phyloP scores from a whole-genome alignment of 768 basidiomycete species.

The Trametes sanguinea region DNA sequence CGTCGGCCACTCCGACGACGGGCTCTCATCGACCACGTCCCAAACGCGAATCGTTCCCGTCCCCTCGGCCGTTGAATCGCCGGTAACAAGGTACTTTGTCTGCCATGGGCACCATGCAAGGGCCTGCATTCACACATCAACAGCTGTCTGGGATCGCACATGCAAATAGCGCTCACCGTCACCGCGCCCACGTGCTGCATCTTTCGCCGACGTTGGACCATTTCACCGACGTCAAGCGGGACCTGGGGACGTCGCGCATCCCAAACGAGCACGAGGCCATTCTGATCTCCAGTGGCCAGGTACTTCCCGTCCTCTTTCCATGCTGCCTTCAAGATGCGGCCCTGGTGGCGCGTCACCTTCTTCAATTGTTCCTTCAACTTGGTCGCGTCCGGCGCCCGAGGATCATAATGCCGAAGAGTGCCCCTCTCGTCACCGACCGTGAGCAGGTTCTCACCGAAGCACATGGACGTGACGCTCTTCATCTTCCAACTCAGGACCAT shows the following conservation, averaged over 20 bases:
- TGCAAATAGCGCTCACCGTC: constrained; percentile 41
- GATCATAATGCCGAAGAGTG: constrained; percentile 76
- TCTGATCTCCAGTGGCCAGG: constrained; percentile 76
- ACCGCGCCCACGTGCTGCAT: constrained; percentile 67
- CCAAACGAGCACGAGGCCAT: constrained; percentile 79
- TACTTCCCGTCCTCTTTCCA: constrained; percentile 70
- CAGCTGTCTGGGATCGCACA: not conserved
- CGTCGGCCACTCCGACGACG: constrained; percentile 37
- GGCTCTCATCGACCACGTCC: constrained; percentile 50
- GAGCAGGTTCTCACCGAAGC: constrained; percentile 68
- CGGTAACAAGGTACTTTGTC: constrained; percentile 50
- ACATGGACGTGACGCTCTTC: constrained; percentile 62
- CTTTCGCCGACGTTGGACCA: constrained; percentile 60
- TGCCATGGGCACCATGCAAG: constrained; percentile 65
- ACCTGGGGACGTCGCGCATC: constrained; percentile 52
- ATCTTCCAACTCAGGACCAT: constrained; percentile 56
- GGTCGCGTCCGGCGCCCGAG: constrained; percentile 47
- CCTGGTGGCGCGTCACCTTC: constrained; percentile 68
- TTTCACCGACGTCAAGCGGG: constrained; percentile 58
- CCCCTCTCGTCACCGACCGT: constrained; percentile 67
- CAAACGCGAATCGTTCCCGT: constrained; percentile 57
- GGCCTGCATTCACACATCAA: constrained; percentile 38
- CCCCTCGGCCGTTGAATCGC: constrained; percentile 40
- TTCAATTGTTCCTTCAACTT: constrained; percentile 61
- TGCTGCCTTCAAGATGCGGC: constrained; percentile 60